Conservation (phyloP, 2,329 filamentous ascomycete genomes). For the Talaromyces amestolkiae region DNA sequence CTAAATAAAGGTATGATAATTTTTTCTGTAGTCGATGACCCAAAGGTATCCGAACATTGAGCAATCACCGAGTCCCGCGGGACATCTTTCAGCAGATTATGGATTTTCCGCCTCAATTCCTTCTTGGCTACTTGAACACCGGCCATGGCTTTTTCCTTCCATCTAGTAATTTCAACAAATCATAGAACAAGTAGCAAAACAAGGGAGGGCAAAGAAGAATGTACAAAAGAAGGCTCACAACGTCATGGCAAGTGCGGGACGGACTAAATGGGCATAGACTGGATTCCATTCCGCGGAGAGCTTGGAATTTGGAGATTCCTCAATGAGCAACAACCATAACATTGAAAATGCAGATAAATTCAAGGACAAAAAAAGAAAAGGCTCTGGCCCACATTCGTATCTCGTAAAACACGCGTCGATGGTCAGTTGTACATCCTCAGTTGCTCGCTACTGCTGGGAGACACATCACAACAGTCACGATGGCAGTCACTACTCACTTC, state of each 20-base stretch:
- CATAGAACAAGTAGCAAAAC: neutral
- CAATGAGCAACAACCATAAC: slow-evolving; percentile 4
- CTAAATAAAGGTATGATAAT: neutral
- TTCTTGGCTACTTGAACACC: slow-evolving; percentile 69
- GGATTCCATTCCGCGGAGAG: slow-evolving; percentile 19
- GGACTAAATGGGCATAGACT: slow-evolving; percentile 11
- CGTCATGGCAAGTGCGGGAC: slow-evolving; percentile 11
- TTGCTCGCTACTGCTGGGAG: neutral
- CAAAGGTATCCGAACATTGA: slow-evolving; percentile 63
- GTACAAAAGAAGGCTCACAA: neutral
- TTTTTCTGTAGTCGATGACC: neutral
- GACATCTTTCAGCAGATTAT: slow-evolving; percentile 61
- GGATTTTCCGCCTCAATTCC: slow-evolving; percentile 70
- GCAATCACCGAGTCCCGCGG: slow-evolving; percentile 59
- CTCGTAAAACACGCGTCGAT: neutral
- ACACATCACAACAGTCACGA: neutral
- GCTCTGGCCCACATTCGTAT: neutral
- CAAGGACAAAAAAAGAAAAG: neutral
- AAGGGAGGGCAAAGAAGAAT: neutral
- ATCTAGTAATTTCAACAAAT: neutral
- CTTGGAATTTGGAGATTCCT: slow-evolving; percentile 15
- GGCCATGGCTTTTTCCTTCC: slow-evolving; percentile 43
- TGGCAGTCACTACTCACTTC: slow-evolving; percentile 28
- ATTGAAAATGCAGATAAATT: neutral
- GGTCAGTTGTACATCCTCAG: slow-evolving; percentile 1